Base-by-base conservation (phyloP, 345 rosid species). In the Moringa oleifera region DNA sequence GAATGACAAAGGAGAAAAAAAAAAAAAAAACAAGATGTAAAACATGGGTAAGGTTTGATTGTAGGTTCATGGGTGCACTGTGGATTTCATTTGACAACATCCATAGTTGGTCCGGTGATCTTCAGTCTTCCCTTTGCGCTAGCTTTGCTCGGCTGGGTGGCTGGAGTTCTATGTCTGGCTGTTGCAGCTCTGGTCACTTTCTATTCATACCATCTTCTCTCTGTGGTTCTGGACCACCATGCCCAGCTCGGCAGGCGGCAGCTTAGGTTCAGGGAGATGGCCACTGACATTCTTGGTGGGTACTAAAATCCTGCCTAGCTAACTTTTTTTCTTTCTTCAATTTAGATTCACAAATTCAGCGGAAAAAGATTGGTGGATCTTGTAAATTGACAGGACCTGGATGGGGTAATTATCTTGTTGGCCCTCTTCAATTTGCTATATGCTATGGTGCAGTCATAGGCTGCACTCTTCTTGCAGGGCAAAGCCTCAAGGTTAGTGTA, bases 371-470 rank as follows among this genome's bases (percentile, higher is more conserved):
- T n/a, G n/a, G n/a, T n/a, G n/a, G n/a, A 28, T 24, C 18, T 45
- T 33, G 23, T 23, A 24, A 58, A 8, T 22, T 66, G 18, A 25
- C 73, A 84, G 90, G 90, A 53, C 85, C 83, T 0, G 64, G 69
- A 51, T 81, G 89, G 89, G 79, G 83, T 28, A 81, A 70, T 16
- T 81, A 59, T 51, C 58, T 77, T 24, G 85, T 84, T 6, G 89
- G 83, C 21, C 85, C 85, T 33, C 77, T 84, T 36, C 86, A 84
- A 45, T 64, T 84, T 28, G 66, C 73, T 1, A 70, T 81, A 52
- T 84, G 86, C 73, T 81, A 77, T 69, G 86, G 83, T 51, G 75
- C 85, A 15, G 90, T 80, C 0, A 79, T 78, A 58, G 62, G 23
- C 12, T 57, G 80, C 12, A 63, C 46, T 37, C 77, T 81, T 47